Evolutionary conservation across 352 stramenopile genomes (phyloP).

Genomic region (Phytophthora podocarpi): DNA sequence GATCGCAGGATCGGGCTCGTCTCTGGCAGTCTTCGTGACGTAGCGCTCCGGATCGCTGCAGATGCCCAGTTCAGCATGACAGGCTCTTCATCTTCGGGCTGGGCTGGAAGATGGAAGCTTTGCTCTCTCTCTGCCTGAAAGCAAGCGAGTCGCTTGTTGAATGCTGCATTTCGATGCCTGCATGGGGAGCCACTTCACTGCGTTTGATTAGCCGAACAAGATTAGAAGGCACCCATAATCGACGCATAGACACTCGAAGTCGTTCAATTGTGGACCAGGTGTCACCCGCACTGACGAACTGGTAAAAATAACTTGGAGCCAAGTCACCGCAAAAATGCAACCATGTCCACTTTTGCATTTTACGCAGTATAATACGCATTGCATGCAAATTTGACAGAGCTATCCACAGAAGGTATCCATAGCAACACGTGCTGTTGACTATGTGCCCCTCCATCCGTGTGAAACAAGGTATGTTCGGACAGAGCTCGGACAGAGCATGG

Average conservation of each 20-base stretch:
- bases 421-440: too few relatives aligned
- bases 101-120: neutral
- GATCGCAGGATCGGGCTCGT: conserved; percentile 18
- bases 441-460: too few relatives aligned
- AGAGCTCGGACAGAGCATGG: too few relatives aligned
- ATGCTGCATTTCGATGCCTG: conserved; percentile 13
- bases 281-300: too few relatives aligned
- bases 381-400: too few relatives aligned
- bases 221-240: conserved; percentile 14
- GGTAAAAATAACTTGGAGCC: too few relatives aligned
- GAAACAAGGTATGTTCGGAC: too few relatives aligned
- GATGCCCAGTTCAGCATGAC: conserved; percentile 10
- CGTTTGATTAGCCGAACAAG: conserved; percentile 8
- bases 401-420: too few relatives aligned
- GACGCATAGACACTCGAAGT: conserved; percentile 12
- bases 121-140: neutral
- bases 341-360: too few relatives aligned
- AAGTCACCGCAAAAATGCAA: too few relatives aligned
- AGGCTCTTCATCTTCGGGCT: conserved; percentile 18
- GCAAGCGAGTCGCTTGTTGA: neutral
- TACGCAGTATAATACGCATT: too few relatives aligned
- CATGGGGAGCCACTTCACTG: neutral
- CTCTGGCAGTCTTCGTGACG: conserved; percentile 3
- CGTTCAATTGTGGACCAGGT: conserved; percentile 19
- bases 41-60: conserved; percentile 19